These are phyloP conservation scores for Serendipita sp. DNA, from an alignment of 768 basidiomycete genomes.

Conservation along the genomic window DNA sequence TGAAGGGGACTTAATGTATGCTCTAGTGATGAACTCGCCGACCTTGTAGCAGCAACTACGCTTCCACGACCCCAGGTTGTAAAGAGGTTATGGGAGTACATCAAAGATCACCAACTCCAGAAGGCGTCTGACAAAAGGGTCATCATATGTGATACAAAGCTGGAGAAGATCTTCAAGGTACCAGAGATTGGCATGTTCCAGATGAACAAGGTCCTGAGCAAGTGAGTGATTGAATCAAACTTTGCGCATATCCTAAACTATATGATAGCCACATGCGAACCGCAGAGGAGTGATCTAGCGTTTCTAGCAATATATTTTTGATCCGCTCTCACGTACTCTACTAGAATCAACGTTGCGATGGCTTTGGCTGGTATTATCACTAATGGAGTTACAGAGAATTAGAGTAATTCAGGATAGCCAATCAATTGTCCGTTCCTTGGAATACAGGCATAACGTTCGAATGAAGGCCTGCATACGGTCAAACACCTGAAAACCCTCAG, in stretches of 20 bases:
- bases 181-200: slow-evolving; percentile 79
- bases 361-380: background rate
- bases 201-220: slow-evolving; percentile 83
- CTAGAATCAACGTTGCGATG: background rate
- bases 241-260: background rate
- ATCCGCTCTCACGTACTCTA: too few species aligned
- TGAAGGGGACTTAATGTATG: background rate
- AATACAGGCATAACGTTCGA: too few species aligned
- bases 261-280: background rate
- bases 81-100: slow-evolving; percentile 80
- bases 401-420: background rate
- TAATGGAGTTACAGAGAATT: background rate
- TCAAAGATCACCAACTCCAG: slow-evolving; percentile 66
- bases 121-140: slow-evolving; percentile 72
- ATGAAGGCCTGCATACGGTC: background rate
- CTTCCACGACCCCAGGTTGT: slow-evolving; percentile 82
- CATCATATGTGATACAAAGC: slow-evolving; percentile 62
- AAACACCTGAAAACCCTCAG: background rate
- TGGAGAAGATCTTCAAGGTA: slow-evolving; percentile 61
- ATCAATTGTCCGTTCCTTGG: too few species aligned
- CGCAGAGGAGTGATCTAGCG: background rate
- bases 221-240: slow-evolving; percentile 27
- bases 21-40: slow-evolving; percentile 44
- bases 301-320: too few species aligned
- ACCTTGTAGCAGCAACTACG: slow-evolving; percentile 24